phyloP scores from a whole-genome alignment of 2,329 filamentous ascomycete species.

The Magnaporthiopsis poae region DNA sequence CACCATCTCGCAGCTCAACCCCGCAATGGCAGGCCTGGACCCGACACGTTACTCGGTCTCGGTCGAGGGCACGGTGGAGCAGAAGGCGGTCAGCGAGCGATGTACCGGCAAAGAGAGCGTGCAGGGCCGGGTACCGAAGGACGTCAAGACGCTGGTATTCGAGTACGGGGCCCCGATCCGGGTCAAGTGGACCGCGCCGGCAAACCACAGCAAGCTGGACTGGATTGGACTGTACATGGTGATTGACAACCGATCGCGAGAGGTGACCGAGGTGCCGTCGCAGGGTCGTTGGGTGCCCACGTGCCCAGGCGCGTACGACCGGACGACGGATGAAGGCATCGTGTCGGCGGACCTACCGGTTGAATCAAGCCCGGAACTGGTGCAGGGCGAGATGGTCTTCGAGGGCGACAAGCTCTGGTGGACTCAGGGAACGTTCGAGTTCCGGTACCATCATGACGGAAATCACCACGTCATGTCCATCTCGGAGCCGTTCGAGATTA shows the following conservation, averaged over 20 bases:
- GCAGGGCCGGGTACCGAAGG: constrained; percentile 55
- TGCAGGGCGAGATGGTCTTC: constrained; percentile 77
- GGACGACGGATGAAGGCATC: constrained; percentile 65
- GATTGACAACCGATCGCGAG: constrained; percentile 79
- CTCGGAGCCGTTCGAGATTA: constrained; percentile 84
- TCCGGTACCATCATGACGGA: constrained; percentile 90
- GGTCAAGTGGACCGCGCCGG: constrained; percentile 81
- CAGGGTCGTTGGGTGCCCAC: constrained; percentile 84
- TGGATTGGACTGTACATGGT: constrained; percentile 97
- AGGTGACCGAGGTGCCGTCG: constrained; percentile 73
- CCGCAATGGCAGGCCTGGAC: constrained; percentile 70
- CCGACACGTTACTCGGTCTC: constrained; percentile 70
- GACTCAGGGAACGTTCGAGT: constrained; percentile 92
- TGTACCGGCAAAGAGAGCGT: constrained; percentile 65
- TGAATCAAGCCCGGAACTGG: constrained; percentile 41
- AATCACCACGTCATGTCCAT: constrained; percentile 90
- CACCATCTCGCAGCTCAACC: constrained; percentile 67
- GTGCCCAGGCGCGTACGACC: constrained; percentile 66
- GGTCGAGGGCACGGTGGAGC: constrained; percentile 51
- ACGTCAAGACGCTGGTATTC: constrained; percentile 66
- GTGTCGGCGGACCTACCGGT: constrained; percentile 56
- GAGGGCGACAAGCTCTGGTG: constrained; percentile 92
- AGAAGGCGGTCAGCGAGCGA: constrained; percentile 42
- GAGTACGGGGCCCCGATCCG: constrained; percentile 85
- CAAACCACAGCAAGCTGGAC: constrained; percentile 78